A percentile compares a stretch with the other conserved stretches of the same genome.
phyloP scores from a whole-genome alignment of 2,329 filamentous ascomycete genomes.

The Sarocladiaceae sp. region DNA sequence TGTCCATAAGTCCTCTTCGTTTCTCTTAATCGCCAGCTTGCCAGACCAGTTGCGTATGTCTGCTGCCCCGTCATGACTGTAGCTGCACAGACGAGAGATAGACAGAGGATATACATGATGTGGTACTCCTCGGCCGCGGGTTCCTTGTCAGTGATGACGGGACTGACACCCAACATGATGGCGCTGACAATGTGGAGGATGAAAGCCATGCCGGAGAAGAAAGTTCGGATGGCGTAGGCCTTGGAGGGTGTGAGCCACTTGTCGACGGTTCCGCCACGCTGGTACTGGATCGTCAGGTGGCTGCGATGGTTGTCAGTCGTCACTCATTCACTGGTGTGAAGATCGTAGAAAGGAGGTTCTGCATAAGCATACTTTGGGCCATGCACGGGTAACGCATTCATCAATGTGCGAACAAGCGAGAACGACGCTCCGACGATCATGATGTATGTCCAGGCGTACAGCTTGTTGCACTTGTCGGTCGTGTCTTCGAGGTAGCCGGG shows the following conservation, averaged over 20 bases:
- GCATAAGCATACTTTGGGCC: neutral
- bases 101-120: neutral
- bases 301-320: neutral
- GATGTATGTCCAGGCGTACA: neutral
- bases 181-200: neutral
- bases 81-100: neutral
- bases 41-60: neutral
- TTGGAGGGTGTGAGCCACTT: neutral
- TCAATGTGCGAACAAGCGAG: neutral
- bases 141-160: neutral
- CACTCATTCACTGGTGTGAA: no score
- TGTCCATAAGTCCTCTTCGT: neutral
- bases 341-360: neutral
- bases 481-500: neutral
- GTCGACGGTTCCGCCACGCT: neutral
- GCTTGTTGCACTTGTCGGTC: neutral
- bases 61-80: neutral
- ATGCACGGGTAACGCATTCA: neutral
- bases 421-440: neutral
- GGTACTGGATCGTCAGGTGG: neutral
- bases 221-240: neutral
- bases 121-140: constrained; percentile 3
- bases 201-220: neutral
- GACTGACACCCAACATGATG: constrained; percentile 3
- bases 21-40: neutral